phyloP scores from a whole-genome alignment of 371 early-diverging fungal species.

The Smittium mucronatum region DNA sequence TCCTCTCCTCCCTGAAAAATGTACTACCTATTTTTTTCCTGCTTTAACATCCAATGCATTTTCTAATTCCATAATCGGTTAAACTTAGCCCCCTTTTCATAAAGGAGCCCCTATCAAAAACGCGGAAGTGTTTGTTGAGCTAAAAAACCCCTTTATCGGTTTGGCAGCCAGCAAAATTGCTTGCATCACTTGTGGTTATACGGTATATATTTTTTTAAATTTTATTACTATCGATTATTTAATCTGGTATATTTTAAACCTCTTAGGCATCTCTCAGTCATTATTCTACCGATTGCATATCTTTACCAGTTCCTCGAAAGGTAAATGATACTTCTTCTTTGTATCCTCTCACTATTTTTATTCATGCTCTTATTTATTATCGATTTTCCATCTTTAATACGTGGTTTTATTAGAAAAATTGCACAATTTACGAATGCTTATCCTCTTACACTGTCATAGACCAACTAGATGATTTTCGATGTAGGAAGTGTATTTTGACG shows the following conservation, averaged over 20 bases:
- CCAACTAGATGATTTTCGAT: conserved; percentile 37
- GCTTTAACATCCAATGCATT: not conserved
- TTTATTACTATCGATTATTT: conserved; percentile 4
- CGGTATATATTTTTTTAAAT: conserved; percentile 29
- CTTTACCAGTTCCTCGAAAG: conserved; percentile 45
- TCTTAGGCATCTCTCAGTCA: conserved; percentile 40
- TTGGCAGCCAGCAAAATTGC: conserved; percentile 47
- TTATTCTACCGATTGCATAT: conserved; percentile 55
- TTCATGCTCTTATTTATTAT: not conserved
- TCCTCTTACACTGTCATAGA: conserved; percentile 31
- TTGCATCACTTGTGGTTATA: conserved; percentile 51
- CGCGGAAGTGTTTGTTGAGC: not conserved
- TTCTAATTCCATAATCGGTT: not conserved
- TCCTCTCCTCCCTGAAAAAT: conserved; percentile 10
- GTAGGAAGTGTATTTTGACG: conserved; percentile 32
- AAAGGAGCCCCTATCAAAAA: not conserved
- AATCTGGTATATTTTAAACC: not conserved
- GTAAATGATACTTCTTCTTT: conserved; percentile 20
- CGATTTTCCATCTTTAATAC: not conserved
- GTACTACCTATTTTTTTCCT: conserved; percentile 1
- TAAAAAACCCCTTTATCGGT: conserved; percentile 44
- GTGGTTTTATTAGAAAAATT: conserved; percentile 14
- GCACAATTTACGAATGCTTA: conserved; percentile 34
- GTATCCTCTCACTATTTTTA: not conserved
- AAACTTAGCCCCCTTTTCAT: not conserved